Percentiles rank a stretch among this genome's conserved stretches.
phyloP scores from a whole-genome alignment of 352 stramenopile genomes.

The Phytophthora podocarpi region DNA sequence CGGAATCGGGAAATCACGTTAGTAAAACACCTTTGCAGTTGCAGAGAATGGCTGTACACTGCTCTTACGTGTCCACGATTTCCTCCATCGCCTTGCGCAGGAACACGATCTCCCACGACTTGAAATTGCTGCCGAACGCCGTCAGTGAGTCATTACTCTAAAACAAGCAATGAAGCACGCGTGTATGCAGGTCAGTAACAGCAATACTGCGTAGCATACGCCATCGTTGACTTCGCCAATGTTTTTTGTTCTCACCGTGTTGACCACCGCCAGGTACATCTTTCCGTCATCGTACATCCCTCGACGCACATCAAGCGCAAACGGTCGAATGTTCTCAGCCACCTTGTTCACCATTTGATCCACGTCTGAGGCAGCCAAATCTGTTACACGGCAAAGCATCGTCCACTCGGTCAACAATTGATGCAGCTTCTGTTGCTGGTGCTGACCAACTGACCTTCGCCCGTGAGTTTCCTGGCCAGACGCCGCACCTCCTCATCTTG shows the following conservation, averaged over 20 bases:
- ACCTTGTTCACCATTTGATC: constrained; percentile 73
- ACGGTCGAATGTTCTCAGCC: constrained; percentile 57
- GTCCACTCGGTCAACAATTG: background rate
- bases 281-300: constrained; percentile 85
- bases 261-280: constrained; percentile 81
- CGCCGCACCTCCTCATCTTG: constrained; percentile 63
- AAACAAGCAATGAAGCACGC: background rate
- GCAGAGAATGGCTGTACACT: background rate
- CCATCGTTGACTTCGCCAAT: no score
- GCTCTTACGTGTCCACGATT: constrained; percentile 72
- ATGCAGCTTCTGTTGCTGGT: background rate
- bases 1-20: background rate
- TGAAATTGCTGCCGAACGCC: constrained; percentile 75
- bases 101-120: constrained; percentile 86
- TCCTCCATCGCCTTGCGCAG: constrained; percentile 82
- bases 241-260: constrained; percentile 48
- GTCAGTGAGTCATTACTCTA: constrained; percentile 83
- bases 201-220: background rate
- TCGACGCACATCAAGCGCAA: constrained; percentile 75
- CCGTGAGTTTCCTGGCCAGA: constrained; percentile 62
- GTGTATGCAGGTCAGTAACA: background rate
- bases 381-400: constrained; percentile 22
- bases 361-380: constrained; percentile 56
- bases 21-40: background rate
- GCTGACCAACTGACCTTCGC: constrained; percentile 50